A percentile compares a stretch with the other conserved stretches of the same genome.
Evolutionary conservation across 2,329 filamentous ascomycete genomes (phyloP).

Genomic region (Chlorencoelia australis): DNA sequence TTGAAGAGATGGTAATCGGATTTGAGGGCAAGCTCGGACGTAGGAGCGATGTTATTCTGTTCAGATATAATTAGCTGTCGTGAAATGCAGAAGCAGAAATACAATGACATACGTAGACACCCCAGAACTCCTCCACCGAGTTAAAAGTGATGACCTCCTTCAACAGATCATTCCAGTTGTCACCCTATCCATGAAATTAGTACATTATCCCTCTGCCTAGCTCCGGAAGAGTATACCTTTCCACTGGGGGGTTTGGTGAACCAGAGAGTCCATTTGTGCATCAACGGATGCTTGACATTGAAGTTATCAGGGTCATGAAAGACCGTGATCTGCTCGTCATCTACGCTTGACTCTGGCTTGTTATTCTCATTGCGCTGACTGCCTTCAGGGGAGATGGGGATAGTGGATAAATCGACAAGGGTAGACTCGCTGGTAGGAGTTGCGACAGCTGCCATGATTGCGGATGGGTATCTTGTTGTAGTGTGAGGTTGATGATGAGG

Average conservation of each 20-base stretch:
- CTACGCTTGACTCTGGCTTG: conserved; percentile 34
- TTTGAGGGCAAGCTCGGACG: conserved; percentile 91
- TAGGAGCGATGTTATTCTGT: conserved; percentile 98
- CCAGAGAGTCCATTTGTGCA: conserved; percentile 98
- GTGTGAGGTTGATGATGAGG: conserved; percentile 1
- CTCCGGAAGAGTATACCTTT: conserved; percentile 53
- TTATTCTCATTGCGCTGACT: conserved; percentile 37
- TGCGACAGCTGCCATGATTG: conserved; percentile 22
- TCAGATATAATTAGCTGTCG: conserved; percentile 8
- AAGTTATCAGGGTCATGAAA: conserved; percentile 99
- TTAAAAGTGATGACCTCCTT: conserved; percentile 99
- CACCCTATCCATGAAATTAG: conserved; percentile 51
- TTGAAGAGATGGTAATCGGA: conserved; percentile 99
- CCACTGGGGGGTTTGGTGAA: conserved; percentile 97
- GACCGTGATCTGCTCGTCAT: conserved; percentile 70
- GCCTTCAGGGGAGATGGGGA: conserved; percentile 56
- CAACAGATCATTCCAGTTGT: conserved; percentile 97
- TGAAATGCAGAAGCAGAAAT: neutral
- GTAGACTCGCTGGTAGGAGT: conserved; percentile 23
- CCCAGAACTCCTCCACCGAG: conserved; percentile 99
- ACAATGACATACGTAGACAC: conserved; percentile 72
- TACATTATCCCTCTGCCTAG: conserved; percentile 6
- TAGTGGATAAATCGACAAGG: conserved; percentile 58
- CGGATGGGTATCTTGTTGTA: neutral
- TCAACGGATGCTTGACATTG: conserved; percentile 97